phyloP scores from a whole-genome alignment of 2,329 filamentous ascomycete species.

The Aschersonia sp. region DNA sequence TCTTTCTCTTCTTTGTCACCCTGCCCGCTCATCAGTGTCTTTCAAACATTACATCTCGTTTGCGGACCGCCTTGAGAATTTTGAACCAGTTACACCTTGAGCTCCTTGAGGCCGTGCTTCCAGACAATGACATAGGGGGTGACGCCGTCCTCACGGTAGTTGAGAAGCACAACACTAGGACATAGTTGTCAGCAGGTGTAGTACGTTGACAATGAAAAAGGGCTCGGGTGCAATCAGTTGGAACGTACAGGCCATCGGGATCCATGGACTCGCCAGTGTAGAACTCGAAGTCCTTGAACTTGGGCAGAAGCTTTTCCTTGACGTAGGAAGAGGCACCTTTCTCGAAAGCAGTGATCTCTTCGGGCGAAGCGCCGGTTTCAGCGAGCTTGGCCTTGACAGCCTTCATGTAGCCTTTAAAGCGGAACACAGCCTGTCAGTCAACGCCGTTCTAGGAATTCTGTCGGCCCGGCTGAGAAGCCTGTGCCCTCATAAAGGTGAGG shows the following conservation, averaged over 20 bases:
- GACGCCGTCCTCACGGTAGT: conserved; percentile 92
- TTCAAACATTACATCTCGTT: background rate
- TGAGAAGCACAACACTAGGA: conserved; percentile 69
- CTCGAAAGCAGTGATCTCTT: conserved; percentile 67
- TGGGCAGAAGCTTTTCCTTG: conserved; percentile 67
- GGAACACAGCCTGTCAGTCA: background rate
- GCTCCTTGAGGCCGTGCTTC: conserved; percentile 83
- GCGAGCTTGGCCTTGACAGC: conserved; percentile 58
- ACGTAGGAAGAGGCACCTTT: conserved; percentile 56
- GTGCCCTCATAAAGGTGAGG: too few species aligned
- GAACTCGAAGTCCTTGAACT: conserved; percentile 96
- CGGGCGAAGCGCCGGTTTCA: conserved; percentile 44
- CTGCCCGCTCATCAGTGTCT: background rate
- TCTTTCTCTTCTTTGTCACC: background rate
- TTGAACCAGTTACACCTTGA: conserved; percentile 63
- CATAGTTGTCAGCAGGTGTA: conserved; percentile 1
- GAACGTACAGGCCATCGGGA: conserved; percentile 76
- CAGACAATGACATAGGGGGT: conserved; percentile 84
- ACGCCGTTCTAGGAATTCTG: background rate
- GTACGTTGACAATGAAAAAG: too few species aligned
- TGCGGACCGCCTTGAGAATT: background rate
- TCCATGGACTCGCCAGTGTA: conserved; percentile 86
- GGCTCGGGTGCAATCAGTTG: background rate
- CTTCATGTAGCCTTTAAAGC: conserved; percentile 70
- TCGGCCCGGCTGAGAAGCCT: too few species aligned